A percentile compares a stretch with the other conserved stretches of the same genome.
Conservation (phyloP, 805 yeast species). For the Candida ponderosae region DNA sequence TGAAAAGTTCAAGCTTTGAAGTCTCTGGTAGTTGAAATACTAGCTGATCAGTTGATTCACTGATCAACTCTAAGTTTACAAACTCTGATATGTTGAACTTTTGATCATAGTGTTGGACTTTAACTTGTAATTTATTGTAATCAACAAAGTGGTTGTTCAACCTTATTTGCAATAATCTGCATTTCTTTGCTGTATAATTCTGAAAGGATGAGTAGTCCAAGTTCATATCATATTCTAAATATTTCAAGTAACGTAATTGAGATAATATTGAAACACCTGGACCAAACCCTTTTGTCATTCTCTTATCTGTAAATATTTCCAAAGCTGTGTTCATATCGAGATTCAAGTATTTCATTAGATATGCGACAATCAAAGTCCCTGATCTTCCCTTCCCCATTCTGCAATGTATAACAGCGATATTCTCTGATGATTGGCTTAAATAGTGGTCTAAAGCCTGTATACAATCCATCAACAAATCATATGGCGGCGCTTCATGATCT, state of each 20-base stretch:
- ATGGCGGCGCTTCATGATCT: constrained; percentile 75
- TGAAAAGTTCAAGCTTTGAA: not conserved
- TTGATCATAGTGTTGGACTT: constrained; percentile 1
- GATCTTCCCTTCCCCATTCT: constrained; percentile 90
- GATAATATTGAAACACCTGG: constrained; percentile 66
- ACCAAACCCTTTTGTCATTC: constrained; percentile 52
- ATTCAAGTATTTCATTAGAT: constrained; percentile 44
- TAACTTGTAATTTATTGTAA: constrained; percentile 1
- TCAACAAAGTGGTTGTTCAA: not conserved
- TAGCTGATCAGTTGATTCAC: not conserved
- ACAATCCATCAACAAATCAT: constrained; percentile 37
- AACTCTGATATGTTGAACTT: not conserved
- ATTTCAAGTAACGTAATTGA: constrained; percentile 60
- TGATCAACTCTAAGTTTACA: not conserved
- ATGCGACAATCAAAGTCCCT: constrained; percentile 69
- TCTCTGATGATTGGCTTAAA: constrained; percentile 23
- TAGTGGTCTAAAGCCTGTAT: constrained; percentile 38
- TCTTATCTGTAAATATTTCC: constrained; percentile 39
- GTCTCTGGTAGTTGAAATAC: constrained; percentile 1
- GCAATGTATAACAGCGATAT: constrained; percentile 74
- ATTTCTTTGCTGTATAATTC: constrained; percentile 5
- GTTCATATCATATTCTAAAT: constrained; percentile 30
- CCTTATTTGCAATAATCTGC: not conserved
- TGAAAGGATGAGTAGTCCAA: constrained; percentile 5
- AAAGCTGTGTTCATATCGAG: constrained; percentile 39